phyloP scores from a whole-genome alignment of 257 asterid genomes.

The Solanum paucissectum region DNA sequence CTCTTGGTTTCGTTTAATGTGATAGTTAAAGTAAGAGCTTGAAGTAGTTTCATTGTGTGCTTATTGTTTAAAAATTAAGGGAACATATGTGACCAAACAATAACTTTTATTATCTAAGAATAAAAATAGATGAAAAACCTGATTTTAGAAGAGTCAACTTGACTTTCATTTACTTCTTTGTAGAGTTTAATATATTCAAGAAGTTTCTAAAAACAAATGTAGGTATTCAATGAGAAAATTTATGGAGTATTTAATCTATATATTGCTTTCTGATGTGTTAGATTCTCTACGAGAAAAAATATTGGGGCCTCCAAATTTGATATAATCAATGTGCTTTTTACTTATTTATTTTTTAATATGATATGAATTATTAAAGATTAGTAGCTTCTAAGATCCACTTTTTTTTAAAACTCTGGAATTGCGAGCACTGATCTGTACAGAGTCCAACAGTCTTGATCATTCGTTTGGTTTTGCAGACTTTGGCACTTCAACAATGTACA shows the following conservation, averaged over 20 bases:
- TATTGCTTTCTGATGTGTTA: background rate
- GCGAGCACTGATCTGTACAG: background rate
- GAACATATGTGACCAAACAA: background rate
- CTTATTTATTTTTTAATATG: background rate
- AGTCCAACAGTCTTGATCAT: background rate
- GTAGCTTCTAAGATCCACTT: background rate
- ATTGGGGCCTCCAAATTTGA: background rate
- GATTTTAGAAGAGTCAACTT: background rate
- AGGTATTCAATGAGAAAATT: background rate
- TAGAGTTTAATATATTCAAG: background rate
- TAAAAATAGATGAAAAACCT: background rate
- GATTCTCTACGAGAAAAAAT: background rate
- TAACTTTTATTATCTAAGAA: background rate
- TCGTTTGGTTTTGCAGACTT: slow-evolving; percentile 28
- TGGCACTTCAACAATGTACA: slow-evolving; percentile 43
- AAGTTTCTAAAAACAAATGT: background rate
- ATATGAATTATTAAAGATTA: background rate
- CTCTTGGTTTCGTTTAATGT: background rate
- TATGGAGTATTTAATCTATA: background rate
- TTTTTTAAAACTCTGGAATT: background rate
- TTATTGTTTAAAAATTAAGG: background rate
- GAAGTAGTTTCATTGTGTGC: background rate
- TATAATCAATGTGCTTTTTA: background rate
- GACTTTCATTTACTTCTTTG: background rate
- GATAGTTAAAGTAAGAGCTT: background rate